Evolutionary conservation across 1,284 basidiomycete genomes (phyloP).

Genomic region (Heliocybe sulcata): DNA sequence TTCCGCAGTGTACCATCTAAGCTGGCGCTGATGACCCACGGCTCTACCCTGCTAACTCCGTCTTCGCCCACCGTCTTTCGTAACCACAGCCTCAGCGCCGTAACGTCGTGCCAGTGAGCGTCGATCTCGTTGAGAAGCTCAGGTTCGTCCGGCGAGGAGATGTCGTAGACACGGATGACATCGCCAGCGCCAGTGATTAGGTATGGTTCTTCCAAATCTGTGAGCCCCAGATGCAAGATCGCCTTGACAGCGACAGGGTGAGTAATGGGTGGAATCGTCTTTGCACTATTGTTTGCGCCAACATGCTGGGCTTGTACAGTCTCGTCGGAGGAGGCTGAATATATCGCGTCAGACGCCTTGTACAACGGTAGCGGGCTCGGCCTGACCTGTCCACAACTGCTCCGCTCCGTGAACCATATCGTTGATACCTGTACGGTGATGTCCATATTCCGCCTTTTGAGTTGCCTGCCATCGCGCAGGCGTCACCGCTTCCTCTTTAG

Average conservation of each 20-base stretch:
- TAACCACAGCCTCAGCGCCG: conserved; percentile 66
- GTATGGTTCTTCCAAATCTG: conserved; percentile 58
- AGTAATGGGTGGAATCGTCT: conserved; percentile 42
- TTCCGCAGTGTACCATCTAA: conserved; percentile 81
- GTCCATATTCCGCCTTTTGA: conserved; percentile 49
- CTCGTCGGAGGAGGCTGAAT: conserved; percentile 79
- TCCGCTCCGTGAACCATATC: conserved; percentile 58
- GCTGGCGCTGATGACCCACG: conserved; percentile 77
- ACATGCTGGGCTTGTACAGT: conserved; percentile 53
- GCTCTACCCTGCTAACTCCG: conserved; percentile 42
- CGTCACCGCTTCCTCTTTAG: conserved; percentile 33
- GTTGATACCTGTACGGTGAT: conserved; percentile 79
- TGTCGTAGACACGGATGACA: conserved; percentile 66
- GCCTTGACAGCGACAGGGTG: conserved; percentile 68
- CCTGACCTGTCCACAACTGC: conserved; percentile 81
- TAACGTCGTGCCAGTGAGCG: conserved; percentile 86
- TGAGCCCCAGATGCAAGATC: conserved; percentile 60
- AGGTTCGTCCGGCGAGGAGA: conserved; percentile 54
- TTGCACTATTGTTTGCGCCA: conserved; percentile 13
- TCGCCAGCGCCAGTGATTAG: conserved; percentile 81
- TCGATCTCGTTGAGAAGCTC: conserved; percentile 66
- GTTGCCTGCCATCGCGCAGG: conserved; percentile 43
- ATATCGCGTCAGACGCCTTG: background rate
- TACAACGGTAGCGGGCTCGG: background rate
- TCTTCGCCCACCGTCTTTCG: conserved; percentile 36